phyloP scores from a whole-genome alignment of 2,329 filamentous ascomycete species.

The Fusarium albidum region DNA sequence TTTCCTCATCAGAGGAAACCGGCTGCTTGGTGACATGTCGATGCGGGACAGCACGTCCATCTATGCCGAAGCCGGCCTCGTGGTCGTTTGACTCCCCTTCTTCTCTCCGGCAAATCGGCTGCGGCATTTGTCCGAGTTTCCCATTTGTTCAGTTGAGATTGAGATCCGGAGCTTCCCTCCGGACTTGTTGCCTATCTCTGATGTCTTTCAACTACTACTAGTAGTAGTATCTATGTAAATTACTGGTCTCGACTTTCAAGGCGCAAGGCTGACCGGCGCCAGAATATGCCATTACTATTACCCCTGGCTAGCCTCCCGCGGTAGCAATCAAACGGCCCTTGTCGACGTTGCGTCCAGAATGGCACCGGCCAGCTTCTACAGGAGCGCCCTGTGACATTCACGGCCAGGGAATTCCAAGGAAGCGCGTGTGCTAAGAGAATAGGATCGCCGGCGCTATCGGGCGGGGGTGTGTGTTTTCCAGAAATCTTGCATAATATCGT shows the following conservation, averaged over 20 bases:
- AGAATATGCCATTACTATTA: conserved; percentile 5
- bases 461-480: conserved; percentile 26
- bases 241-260: neutral
- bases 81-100: too few species aligned
- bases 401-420: conserved; percentile 15
- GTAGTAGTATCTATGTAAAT: too few species aligned
- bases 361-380: conserved; percentile 6
- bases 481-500: conserved; percentile 21
- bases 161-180: conserved; percentile 22
- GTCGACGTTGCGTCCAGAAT: conserved; percentile 26
- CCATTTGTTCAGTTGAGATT: neutral
- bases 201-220: too few species aligned
- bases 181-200: conserved; percentile 3
- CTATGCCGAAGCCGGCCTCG: neutral
- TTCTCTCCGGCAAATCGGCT: neutral
- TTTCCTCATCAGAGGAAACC: neutral
- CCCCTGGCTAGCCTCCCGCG: conserved; percentile 8
- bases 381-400: conserved; percentile 1
- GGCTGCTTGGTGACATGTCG: neutral
- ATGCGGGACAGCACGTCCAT: neutral
- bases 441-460: conserved; percentile 26
- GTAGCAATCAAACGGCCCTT: conserved; percentile 26
- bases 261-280: conserved; percentile 26
- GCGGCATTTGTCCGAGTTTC: neutral
- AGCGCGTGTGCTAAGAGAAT: conserved; percentile 35